Percentiles rank a stretch among this genome's conserved stretches.
phyloP scores from a whole-genome alignment of 805 yeast species.

The Nakazawaea populi region DNA sequence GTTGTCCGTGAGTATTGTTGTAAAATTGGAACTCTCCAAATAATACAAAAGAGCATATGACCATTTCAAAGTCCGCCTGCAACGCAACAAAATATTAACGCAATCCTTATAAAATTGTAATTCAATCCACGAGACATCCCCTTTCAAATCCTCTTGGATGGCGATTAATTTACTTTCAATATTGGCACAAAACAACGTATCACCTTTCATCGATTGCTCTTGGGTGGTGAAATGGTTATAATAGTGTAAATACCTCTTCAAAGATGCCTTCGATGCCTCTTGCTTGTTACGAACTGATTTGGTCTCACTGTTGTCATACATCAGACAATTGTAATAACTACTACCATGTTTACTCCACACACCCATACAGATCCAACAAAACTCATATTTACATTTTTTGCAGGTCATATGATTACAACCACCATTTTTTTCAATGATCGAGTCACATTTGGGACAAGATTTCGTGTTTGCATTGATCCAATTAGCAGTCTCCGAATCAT shows the following conservation, averaged over 20 bases:
- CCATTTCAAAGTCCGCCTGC: conserved; percentile 84
- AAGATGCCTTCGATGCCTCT: conserved; percentile 38
- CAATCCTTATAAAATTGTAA: conserved; percentile 78
- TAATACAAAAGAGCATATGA: conserved; percentile 78
- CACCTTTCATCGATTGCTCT: conserved; percentile 70
- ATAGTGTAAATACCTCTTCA: conserved; percentile 67
- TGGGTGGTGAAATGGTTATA: conserved; percentile 72
- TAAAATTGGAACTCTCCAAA: conserved; percentile 41
- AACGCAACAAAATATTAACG: conserved; percentile 53
- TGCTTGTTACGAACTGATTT: conserved; percentile 32
- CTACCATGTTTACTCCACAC: conserved; percentile 70
- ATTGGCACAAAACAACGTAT: conserved; percentile 52
- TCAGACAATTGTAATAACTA: conserved; percentile 61
- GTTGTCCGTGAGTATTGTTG: conserved; percentile 62
- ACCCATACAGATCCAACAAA: conserved; percentile 90
- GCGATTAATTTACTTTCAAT: conserved; percentile 59
- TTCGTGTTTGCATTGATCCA: conserved; percentile 88
- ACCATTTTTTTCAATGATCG: conserved; percentile 86
- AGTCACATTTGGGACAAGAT: conserved; percentile 75
- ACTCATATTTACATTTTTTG: conserved; percentile 66
- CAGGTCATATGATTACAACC: conserved; percentile 98
- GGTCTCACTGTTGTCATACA: conserved; percentile 40
- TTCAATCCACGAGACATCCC: conserved; percentile 78
- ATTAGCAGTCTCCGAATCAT: conserved; percentile 81
- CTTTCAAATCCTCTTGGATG: conserved; percentile 47